Evolutionary conservation across 2,329 filamentous ascomycete genomes (phyloP).

Genomic region (Fusarium sp.): DNA sequence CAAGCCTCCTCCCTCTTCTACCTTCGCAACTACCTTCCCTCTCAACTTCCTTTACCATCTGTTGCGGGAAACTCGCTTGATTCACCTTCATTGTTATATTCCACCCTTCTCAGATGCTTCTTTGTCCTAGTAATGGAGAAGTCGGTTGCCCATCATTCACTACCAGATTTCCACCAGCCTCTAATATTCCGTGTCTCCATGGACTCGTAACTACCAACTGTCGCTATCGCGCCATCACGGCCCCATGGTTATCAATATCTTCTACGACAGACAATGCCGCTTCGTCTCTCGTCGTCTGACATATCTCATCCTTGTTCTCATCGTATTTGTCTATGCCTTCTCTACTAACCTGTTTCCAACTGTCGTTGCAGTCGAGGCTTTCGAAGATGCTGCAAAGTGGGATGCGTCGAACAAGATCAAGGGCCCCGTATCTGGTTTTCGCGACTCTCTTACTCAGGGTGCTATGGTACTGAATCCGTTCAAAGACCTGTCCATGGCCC

Average conservation of each 20-base stretch:
- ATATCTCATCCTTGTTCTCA: conserved; percentile 61
- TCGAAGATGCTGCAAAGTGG: conserved; percentile 4
- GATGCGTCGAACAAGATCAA: conserved; percentile 58
- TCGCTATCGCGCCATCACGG: conserved; percentile 25
- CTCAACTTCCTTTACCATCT: neutral
- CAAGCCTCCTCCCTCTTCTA: neutral
- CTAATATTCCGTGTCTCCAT: neutral
- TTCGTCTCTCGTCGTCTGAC: conserved; percentile 65
- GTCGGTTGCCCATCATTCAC: conserved; percentile 6
- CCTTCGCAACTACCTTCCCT: neutral
- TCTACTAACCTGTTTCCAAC: conserved; percentile 60
- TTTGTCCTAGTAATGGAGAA: conserved; percentile 6
- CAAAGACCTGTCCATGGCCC: conserved; percentile 75
- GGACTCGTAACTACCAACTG: neutral
- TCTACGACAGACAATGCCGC: conserved; percentile 62
- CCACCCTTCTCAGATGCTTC: conserved; percentile 24
- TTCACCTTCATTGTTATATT: neutral
- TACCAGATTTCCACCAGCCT: neutral
- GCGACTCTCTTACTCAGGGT: conserved; percentile 58
- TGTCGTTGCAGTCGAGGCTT: neutral
- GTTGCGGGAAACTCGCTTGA: neutral
- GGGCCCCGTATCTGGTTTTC: conserved; percentile 59
- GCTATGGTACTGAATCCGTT: conserved; percentile 70
- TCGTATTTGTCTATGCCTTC: conserved; percentile 65
- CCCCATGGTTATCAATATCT: conserved; percentile 45